Percentiles rank a stretch among this genome's conserved stretches.
Evolutionary conservation across 768 basidiomycete genomes (phyloP).

Genomic region (Termitomyces sp.): DNA sequence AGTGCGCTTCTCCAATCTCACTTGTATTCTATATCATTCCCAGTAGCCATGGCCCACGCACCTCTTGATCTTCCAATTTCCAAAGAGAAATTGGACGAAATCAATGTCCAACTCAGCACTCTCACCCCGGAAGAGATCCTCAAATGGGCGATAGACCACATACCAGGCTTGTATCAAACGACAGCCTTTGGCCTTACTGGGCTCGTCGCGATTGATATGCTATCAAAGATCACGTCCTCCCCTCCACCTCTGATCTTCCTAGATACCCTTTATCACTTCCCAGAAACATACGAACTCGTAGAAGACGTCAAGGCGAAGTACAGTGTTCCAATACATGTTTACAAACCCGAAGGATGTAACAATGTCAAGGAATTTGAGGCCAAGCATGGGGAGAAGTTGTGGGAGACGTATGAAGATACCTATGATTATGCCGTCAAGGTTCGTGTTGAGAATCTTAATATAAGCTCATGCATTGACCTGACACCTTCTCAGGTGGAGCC

Average conservation of each 20-base stretch:
- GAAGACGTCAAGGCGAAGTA: constrained; percentile 77
- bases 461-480: background rate
- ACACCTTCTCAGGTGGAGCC: constrained; percentile 72
- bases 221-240: constrained; percentile 66
- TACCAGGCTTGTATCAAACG: constrained; percentile 85
- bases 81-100: constrained; percentile 47
- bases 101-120: constrained; percentile 70
- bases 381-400: constrained; percentile 74
- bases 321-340: constrained; percentile 66
- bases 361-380: constrained; percentile 71
- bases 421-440: constrained; percentile 96
- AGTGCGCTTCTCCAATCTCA: background rate
- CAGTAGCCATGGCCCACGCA: constrained; percentile 20
- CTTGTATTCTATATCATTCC: constrained; percentile 2
- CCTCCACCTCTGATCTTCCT: constrained; percentile 90
- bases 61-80: constrained; percentile 55
- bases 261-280: constrained; percentile 96
- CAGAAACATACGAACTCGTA: constrained; percentile 86
- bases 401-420: constrained; percentile 81
- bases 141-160: constrained; percentile 72
- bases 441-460: constrained; percentile 10
- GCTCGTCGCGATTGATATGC: constrained; percentile 91
- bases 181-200: constrained; percentile 97
- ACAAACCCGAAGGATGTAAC: constrained; percentile 68
- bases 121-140: constrained; percentile 83